Percentiles rank a stretch among this genome's conserved stretches.
Conservation (phyloP, 1,284 basidiomycete genomes). For the Pisolithus thermaeus region DNA sequence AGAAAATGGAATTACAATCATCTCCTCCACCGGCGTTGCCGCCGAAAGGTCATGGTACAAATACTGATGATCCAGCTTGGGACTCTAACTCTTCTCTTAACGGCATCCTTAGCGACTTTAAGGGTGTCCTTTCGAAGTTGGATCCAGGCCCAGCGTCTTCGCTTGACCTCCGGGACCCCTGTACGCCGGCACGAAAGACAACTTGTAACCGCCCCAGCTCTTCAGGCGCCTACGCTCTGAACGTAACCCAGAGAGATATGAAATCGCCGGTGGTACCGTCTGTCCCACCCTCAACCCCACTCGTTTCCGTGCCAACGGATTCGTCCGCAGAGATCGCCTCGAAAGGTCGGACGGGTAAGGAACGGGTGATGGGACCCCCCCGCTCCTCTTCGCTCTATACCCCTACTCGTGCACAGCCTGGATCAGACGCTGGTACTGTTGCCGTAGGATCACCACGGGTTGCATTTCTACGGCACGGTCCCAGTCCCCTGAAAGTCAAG, state of each 20-base stretch:
- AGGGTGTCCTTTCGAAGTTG: slow-evolving; percentile 60
- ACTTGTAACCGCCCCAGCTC: slow-evolving; percentile 23
- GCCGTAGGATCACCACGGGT: slow-evolving; percentile 25
- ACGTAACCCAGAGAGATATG: slow-evolving; percentile 11
- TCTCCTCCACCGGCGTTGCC: slow-evolving; percentile 34
- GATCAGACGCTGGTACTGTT: slow-evolving; percentile 28
- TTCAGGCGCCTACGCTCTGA: slow-evolving; percentile 13
- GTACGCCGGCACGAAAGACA: slow-evolving; percentile 44
- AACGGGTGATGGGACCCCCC: slow-evolving; percentile 44
- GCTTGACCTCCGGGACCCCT: slow-evolving; percentile 60
- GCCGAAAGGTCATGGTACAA: slow-evolving; percentile 25
- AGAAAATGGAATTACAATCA: slow-evolving; percentile 36
- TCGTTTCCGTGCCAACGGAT: slow-evolving; percentile 31
- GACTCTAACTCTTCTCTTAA: slow-evolving; percentile 45
- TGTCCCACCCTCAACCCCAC: slow-evolving; percentile 24
- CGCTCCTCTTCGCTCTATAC: slow-evolving; percentile 53
- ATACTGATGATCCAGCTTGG: slow-evolving; percentile 33
- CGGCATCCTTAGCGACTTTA: slow-evolving; percentile 63
- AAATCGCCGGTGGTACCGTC: slow-evolving; percentile 20
- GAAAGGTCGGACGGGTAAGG: slow-evolving; percentile 22
- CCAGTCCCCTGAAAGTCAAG: slow-evolving; percentile 37
- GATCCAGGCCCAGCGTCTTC: slow-evolving; percentile 47
- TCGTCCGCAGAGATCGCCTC: slow-evolving; percentile 25
- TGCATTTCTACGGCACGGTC: slow-evolving; percentile 30
- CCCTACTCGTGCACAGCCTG: slow-evolving; percentile 34